Percentiles rank a stretch among this genome's conserved stretches.
These are phyloP conservation scores for Hyphodiscus hymeniophilus DNA, from an alignment of 495 filamentous ascomycete genomes.

Conservation along the genomic window DNA sequence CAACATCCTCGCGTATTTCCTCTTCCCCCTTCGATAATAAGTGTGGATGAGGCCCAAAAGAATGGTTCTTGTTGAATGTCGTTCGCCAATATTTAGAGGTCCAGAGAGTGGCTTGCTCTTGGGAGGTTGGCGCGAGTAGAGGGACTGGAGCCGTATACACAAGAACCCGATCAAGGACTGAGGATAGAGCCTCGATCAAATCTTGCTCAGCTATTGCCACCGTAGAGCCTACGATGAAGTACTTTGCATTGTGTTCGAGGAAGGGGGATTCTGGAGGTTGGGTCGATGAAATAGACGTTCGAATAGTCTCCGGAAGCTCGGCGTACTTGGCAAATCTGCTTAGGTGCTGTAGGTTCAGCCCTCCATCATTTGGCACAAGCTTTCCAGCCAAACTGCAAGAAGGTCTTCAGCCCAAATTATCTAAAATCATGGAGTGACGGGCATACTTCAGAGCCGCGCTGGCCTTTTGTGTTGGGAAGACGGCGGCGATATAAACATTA, in stretches of 20 bases:
- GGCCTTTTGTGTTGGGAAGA: constrained; percentile 38
- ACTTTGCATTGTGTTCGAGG: background rate
- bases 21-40: constrained; percentile 46
- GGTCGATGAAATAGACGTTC: constrained; percentile 26
- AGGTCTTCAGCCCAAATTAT: background rate
- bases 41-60: constrained; percentile 63
- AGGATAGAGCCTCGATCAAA: constrained; percentile 33
- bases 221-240: constrained; percentile 36
- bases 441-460: constrained; percentile 43
- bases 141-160: constrained; percentile 55
- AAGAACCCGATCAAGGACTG: constrained; percentile 32
- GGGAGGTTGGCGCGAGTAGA: constrained; percentile 62
- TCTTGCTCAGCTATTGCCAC: constrained; percentile 31
- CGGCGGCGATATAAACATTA: constrained; percentile 42
- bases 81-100: constrained; percentile 76
- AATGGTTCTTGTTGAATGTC: constrained; percentile 75
- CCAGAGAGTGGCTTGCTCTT: constrained; percentile 69
- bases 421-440: background rate
- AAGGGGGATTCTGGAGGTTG: background rate
- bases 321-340: constrained; percentile 69
- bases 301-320: constrained; percentile 45
- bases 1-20: constrained; percentile 46
- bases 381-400: constrained; percentile 33
- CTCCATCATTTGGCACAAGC: constrained; percentile 46
- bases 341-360: constrained; percentile 64